Conservation (phyloP, 2,329 filamentous ascomycete species). For the Penicillium sp. region DNA sequence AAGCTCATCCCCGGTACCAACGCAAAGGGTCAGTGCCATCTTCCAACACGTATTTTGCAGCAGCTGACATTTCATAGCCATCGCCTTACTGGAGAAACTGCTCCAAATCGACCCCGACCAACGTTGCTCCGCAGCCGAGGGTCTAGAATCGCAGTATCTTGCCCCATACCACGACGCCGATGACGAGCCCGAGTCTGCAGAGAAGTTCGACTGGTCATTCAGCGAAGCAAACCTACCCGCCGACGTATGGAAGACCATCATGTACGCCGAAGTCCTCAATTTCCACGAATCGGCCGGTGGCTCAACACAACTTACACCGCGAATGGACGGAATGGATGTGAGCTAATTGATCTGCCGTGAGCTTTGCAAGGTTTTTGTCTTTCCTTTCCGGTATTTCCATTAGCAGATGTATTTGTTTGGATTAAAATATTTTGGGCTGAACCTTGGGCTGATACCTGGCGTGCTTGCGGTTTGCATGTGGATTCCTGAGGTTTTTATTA, state of each 20-base stretch:
- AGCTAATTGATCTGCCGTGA: neutral
- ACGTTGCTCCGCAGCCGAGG: slow-evolving; percentile 80
- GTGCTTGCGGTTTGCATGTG: neutral
- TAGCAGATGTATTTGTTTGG: neutral
- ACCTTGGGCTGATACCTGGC: neutral
- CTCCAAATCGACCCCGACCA: slow-evolving; percentile 95
- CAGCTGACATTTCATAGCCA: slow-evolving; percentile 54
- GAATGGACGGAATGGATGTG: slow-evolving; percentile 11
- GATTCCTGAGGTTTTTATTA: neutral
- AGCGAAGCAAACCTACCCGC: slow-evolving; percentile 95
- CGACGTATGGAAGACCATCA: slow-evolving; percentile 99
- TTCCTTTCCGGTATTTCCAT: neutral
- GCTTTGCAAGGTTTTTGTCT: neutral
- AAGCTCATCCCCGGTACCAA: slow-evolving; percentile 95
- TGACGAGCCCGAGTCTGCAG: slow-evolving; percentile 89
- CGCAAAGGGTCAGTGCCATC: slow-evolving; percentile 63
- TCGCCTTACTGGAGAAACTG: slow-evolving; percentile 92
- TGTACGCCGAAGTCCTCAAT: slow-evolving; percentile 56
- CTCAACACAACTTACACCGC: neutral
- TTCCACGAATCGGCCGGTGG: slow-evolving; percentile 13
- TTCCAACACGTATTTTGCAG: neutral
- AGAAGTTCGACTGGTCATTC: slow-evolving; percentile 99
- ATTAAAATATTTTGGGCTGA: neutral
- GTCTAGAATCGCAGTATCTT: slow-evolving; percentile 86
- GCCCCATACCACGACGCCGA: slow-evolving; percentile 95